Base-by-base conservation (phyloP, 2,329 filamentous ascomycete species). In the Monosporascus sp. region DNA sequence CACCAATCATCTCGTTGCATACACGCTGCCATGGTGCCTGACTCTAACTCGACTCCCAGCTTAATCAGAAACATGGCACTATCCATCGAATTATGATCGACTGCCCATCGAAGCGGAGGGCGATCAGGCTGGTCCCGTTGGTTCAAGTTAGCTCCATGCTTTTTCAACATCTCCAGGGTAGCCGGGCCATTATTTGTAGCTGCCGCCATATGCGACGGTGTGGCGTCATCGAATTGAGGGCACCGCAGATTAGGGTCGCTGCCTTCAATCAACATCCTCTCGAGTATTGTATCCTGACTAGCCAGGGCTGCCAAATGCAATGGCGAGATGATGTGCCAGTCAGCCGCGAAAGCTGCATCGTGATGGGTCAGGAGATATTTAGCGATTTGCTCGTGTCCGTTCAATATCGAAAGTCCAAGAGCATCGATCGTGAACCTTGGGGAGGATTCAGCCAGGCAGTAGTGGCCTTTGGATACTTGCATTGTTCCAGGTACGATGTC, bases 401-500 rank as follows among this genome's bases (percentile, higher is more conserved):
- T 48, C 14, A 35, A 9, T 1, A 48, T 31, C 45, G 45, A 9
- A n/a, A 48, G 20, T 19, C 45, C 45, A 14, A 48, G 24, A 0
- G 45, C 45, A 5, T 48, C 45, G 31, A 48, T 48, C 7, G 17
- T 6, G 9, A 48, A 48, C n/a, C 20, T 48, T 1, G 45, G 26
- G 26, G 24, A 48, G 17, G 45, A 48, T 26, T 14, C 27, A 1
- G 14, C 9, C 5, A 48, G 4, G 22, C 4, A n/a, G 22, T 35
- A 20, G 4, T 16, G 2, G n/a, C 14, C 9, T 7, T 31, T 1
- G 0, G n/a, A 0, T 7, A 3, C 17, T n/a, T 37, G 0, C 45
- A 48, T 48, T 1, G 45, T 37, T 6, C 45, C 38, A 40, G 38
- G 38, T 1, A 40, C 17, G 19, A 40, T 40, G 38, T n/a, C 16